Base-by-base conservation (phyloP, 371 early-diverging fungal genomes). In the Apophysomyces elegans region DNA sequence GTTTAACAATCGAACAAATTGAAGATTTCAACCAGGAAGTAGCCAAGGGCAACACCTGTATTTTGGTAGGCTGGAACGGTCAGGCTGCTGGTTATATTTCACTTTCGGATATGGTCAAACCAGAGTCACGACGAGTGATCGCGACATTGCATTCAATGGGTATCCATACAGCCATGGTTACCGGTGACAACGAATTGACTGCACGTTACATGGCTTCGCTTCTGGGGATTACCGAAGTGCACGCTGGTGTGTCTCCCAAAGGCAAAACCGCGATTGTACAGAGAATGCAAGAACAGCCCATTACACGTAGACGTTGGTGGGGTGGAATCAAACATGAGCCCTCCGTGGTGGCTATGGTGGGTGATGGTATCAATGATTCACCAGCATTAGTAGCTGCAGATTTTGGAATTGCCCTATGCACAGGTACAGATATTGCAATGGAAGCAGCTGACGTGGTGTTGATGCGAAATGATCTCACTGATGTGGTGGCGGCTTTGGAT, bases 311-410 rank as follows among this genome's bases (percentile, higher is more conserved):
- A 54, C 62, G 54, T n/a, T 26, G 37, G n/a, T 38, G 37, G 58
- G 21, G 39, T 36, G 36, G 37, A 56, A 36, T 38, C 18, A 41
- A 58, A 14, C 35, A 35, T 18, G 37, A 57, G 46, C 26, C 41
- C 8, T 69, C 78, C 0, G 73, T 84, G 0, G 95, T 98, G 8
- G 97, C 95, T 13, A 95, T 99, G 96, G 90, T 96, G 8, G 99
- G 99, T 13, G 99, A 99, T 76, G 99, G 99, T 41, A 94, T 98
- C 73, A 99, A 99, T 68, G 99, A 99, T 72, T 95, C 96, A 8
- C 96, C 97, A 13, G 98, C 99, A 5, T 76, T 99, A 46, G 96
- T 94, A 0, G 91, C 91, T 32, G 88, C 97, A 3, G 90, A 97
- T 66, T 84, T 99, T n/a, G 99, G 99, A 8, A 92, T 99, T 63